Base-by-base conservation (phyloP, 1,139 yeast genomes). In the Lodderomyces oxycetoniae region DNA sequence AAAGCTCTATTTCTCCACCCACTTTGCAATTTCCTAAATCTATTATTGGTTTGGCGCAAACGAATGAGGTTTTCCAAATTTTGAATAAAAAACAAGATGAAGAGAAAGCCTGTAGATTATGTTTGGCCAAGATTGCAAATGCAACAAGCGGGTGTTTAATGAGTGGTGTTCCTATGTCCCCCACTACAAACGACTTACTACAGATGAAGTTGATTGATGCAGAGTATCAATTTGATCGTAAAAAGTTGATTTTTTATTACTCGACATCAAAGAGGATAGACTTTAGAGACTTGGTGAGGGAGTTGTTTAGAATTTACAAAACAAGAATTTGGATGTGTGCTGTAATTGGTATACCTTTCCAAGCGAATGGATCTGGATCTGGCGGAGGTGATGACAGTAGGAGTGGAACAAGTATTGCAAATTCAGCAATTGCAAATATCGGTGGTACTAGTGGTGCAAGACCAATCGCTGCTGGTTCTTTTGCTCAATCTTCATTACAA, bases 311-410 rank as follows among this genome's bases (percentile, higher is more conserved):
- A 51, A 83, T 87, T 39, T 91, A 88, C 71, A 91, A 91, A 62
- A 91, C 97, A 1, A 74, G 98, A 50, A 91, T 91, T 50, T 93
- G 98, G 98, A 77, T 89, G 79, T 89, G 96, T 65, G 94, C 96
- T 3, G 87, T 88, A 16, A 53, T 48, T 39, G 66, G 65, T 5
- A 47, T 57, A 24, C 65, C 66, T 10, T 59, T 48, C 42, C 38
- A 36, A 28, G 26, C 43, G 11, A 31, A 39, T 15, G 40, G 41
- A 30, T 41, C 38, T 20, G 23, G 23, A 8, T 19, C 30, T 11
- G 28, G 16, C 11, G 28, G 25, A 14, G 27, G 24, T 17, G 17
- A 11, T 19, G n/a, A n/a, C n/a, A n/a, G n/a, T n/a, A n/a, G n/a
- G n/a, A n/a, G n/a, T n/a, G n/a, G n/a, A n/a, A n/a, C n/a, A n/a